Conservation (phyloP, 768 basidiomycete genomes). For the Dentipellis fragilis region DNA sequence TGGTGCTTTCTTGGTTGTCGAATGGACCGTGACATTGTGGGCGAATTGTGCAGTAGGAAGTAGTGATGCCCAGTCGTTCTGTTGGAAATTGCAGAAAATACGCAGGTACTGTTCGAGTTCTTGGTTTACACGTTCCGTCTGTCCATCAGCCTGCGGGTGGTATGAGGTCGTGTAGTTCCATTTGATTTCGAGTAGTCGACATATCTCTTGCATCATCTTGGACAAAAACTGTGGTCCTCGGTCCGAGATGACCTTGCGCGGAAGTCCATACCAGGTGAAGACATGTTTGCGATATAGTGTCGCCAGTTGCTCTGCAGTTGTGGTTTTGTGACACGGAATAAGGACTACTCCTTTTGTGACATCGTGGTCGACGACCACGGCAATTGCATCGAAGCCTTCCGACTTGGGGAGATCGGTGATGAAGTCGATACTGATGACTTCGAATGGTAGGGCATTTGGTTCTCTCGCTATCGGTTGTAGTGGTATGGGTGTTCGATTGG, state of each 20-base stretch:
- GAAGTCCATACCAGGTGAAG: no score
- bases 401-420: neutral
- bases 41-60: neutral
- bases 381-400: neutral
- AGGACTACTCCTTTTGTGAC: neutral
- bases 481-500: neutral
- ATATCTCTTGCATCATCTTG: no score
- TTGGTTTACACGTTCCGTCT: neutral
- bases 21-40: neutral
- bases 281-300: no score
- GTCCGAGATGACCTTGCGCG: no score
- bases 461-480: neutral
- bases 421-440: no score
- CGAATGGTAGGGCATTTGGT: neutral
- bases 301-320: neutral
- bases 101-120: neutral
- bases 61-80: no score
- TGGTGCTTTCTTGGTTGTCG: neutral
- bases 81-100: neutral
- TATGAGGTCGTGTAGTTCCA: neutral
- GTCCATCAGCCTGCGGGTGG: neutral
- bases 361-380: neutral
- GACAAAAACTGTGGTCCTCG: no score
- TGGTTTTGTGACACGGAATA: neutral
- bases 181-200: no score